A percentile compares a stretch with the other conserved stretches of the same genome.
Evolutionary conservation across 129 eudicot species (phyloP).

Genomic region (Flaveria brownii): DNA sequence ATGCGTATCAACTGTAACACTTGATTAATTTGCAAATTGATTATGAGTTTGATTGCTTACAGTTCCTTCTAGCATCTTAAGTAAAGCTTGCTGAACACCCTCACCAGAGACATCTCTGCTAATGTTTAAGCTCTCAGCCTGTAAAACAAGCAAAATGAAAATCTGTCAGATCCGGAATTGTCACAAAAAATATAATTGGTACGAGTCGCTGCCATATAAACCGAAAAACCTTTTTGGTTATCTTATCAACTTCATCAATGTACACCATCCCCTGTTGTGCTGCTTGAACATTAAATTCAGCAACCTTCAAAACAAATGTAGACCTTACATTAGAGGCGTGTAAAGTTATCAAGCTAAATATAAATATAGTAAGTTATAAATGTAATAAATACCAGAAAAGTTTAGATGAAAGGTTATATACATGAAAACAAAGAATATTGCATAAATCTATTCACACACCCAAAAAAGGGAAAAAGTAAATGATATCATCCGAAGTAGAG

Average conservation of each 20-base stretch:
- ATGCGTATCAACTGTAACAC: slow-evolving; percentile 10
- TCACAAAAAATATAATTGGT: background rate
- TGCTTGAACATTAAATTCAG: slow-evolving; percentile 92
- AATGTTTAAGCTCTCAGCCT: slow-evolving; percentile 86
- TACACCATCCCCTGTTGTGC: slow-evolving; percentile 97
- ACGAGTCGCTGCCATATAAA: slow-evolving; percentile 4
- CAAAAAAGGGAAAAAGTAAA: slow-evolving; percentile 1
- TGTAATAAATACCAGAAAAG: background rate
- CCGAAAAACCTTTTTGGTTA: slow-evolving; percentile 75
- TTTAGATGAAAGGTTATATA: background rate
- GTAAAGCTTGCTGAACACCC: slow-evolving; percentile 96
- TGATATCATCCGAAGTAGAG: background rate
- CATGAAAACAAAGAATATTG: background rate
- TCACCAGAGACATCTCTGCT: slow-evolving; percentile 99
- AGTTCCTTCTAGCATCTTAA: slow-evolving; percentile 98
- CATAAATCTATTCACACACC: background rate
- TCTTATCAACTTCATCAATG: slow-evolving; percentile 98
- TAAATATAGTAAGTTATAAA: background rate
- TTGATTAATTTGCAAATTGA: slow-evolving; percentile 7
- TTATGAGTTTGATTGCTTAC: slow-evolving; percentile 48
- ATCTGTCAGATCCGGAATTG: background rate
- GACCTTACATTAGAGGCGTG: background rate
- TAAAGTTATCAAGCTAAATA: background rate
- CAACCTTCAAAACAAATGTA: slow-evolving; percentile 57
- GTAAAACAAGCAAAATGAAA: slow-evolving; percentile 23